phyloP scores from a whole-genome alignment of 257 asterid genomes.

The Solanum phureja region DNA sequence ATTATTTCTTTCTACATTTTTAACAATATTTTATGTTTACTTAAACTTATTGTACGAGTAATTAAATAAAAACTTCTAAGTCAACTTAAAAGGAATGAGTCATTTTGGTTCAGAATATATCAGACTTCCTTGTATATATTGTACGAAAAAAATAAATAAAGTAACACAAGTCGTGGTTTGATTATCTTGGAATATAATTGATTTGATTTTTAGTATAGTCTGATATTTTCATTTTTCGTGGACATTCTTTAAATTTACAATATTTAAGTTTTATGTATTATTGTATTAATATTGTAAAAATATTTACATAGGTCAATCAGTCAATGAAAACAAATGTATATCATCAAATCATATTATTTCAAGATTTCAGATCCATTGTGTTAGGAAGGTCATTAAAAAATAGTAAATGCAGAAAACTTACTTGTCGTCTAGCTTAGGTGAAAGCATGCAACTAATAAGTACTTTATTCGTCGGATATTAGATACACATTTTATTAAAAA shows the following conservation, averaged over 20 bases:
- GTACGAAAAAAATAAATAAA: too few species aligned
- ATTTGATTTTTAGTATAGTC: too few species aligned
- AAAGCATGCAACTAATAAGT: background rate
- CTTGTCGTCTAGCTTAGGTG: background rate
- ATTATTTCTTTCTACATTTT: background rate
- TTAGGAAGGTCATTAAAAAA: background rate
- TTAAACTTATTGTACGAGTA: background rate
- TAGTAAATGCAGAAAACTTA: too few species aligned
- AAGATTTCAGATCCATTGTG: background rate
- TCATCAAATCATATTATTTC: background rate
- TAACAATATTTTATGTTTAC: background rate
- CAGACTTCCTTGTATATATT: too few species aligned
- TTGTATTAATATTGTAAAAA: too few species aligned
- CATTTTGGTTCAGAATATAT: background rate
- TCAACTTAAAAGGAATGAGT: background rate
- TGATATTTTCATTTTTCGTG: background rate
- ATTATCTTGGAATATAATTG: too few species aligned
- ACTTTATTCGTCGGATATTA: too few species aligned
- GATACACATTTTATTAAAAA: too few species aligned
- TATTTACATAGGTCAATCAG: background rate
- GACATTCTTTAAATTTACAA: background rate
- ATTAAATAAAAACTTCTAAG: background rate
- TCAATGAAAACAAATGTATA: background rate
- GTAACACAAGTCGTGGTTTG: background rate
- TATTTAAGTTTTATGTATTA: too few species aligned